Percentiles rank a stretch among this genome's conserved stretches.
Conservation (phyloP, 2,329 filamentous ascomycete species). For the Penicillium sp. region DNA sequence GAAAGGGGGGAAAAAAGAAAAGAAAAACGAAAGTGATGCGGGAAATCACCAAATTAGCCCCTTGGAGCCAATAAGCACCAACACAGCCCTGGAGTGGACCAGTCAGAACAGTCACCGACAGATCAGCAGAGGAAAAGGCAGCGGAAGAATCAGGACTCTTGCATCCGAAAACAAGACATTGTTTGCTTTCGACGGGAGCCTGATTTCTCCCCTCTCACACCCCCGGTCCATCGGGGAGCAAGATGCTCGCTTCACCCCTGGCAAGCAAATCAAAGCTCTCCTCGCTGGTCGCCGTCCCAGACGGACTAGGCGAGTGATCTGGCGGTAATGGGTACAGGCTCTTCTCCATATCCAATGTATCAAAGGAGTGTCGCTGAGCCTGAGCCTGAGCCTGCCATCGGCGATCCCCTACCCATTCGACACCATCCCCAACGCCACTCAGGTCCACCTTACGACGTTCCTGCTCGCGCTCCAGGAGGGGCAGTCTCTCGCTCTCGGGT, state of each 20-base stretch:
- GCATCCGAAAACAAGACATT: conserved; percentile 6
- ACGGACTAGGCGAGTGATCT: conserved; percentile 33
- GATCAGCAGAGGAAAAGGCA: conserved; percentile 7
- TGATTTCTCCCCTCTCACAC: conserved; percentile 8
- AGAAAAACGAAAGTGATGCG: not conserved
- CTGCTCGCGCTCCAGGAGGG: conserved; percentile 47
- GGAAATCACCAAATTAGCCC: not conserved
- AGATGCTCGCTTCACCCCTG: conserved; percentile 44
- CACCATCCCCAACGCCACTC: conserved; percentile 38
- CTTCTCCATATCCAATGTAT: conserved; percentile 4
- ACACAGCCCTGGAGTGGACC: not conserved
- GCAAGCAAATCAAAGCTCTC: conserved; percentile 49
- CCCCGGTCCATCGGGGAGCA: conserved; percentile 26
- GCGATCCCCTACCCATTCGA: conserved; percentile 44
- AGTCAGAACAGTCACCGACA: not conserved
- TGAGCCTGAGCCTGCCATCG: conserved; percentile 24
- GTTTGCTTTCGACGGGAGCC: conserved; percentile 7
- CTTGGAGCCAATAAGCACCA: not conserved
- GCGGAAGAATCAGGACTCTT: conserved; percentile 4
- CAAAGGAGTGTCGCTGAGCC: not conserved
- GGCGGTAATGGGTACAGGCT: conserved; percentile 8
- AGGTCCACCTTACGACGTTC: conserved; percentile 27
- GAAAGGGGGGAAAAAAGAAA: not conserved
- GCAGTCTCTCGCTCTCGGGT: conserved; percentile 24
- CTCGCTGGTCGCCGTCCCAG: conserved; percentile 44